A percentile compares a stretch with the other conserved stretches of the same genome.
These are phyloP conservation scores for Drechslera avenae DNA, from an alignment of 2,329 filamentous ascomycete species.

Conservation along the genomic window DNA sequence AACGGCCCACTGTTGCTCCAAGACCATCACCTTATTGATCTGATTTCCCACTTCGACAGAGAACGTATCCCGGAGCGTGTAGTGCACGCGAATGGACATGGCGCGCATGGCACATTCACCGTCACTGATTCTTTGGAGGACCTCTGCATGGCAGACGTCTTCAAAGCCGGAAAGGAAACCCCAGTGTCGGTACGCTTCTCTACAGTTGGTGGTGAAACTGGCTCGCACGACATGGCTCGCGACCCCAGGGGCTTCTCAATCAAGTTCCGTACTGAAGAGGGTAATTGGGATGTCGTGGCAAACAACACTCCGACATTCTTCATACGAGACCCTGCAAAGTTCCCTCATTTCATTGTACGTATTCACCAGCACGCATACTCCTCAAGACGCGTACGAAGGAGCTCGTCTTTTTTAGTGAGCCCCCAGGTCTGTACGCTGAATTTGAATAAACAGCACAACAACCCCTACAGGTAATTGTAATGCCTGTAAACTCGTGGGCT, in stretches of 20 bases:
- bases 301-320: slow-evolving; percentile 81
- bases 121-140: slow-evolving; percentile 55
- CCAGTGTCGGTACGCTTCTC: slow-evolving; percentile 72
- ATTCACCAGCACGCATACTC: no score
- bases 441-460: no score
- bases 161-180: slow-evolving; percentile 70
- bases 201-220: slow-evolving; percentile 75
- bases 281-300: slow-evolving; percentile 74
- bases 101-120: slow-evolving; percentile 56
- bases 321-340: slow-evolving; percentile 73
- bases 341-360: slow-evolving; percentile 61
- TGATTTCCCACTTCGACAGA: slow-evolving; percentile 58
- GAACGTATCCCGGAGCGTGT: slow-evolving; percentile 58
- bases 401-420: no score
- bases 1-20: slow-evolving; percentile 64
- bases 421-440: no score
- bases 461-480: no score
- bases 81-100: slow-evolving; percentile 57
- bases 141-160: slow-evolving; percentile 53
- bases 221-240: slow-evolving; percentile 72
- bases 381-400: no score
- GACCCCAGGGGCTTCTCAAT: slow-evolving; percentile 75
- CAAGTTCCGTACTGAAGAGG: slow-evolving; percentile 75
- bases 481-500: no score
- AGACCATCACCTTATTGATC: slow-evolving; percentile 57